Evolutionary conservation across 2,329 filamentous ascomycete genomes (phyloP).

Genomic region (Dactylellina sp.): DNA sequence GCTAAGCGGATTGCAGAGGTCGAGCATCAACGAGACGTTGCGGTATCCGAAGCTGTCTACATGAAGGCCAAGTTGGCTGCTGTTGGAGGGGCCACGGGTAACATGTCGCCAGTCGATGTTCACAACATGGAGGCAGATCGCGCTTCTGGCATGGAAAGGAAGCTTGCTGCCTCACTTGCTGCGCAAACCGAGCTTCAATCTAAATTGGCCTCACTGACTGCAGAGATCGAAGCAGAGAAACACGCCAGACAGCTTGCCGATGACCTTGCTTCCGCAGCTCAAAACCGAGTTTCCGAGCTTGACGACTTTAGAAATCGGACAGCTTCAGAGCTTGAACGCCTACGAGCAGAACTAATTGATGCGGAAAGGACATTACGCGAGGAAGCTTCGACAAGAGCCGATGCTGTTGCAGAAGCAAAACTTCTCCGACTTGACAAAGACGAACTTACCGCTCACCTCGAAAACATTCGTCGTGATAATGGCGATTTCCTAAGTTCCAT

Average conservation of each 20-base stretch:
- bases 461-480: slow-evolving; percentile 74
- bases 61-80: slow-evolving; percentile 92
- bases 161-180: slow-evolving; percentile 83
- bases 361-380: slow-evolving; percentile 82
- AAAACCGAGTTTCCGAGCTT: slow-evolving; percentile 84
- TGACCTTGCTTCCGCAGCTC: slow-evolving; percentile 83
- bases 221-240: slow-evolving; percentile 83
- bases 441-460: slow-evolving; percentile 76
- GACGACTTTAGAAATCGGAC: slow-evolving; percentile 86
- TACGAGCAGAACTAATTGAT: slow-evolving; percentile 86
- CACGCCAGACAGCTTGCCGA: slow-evolving; percentile 85
- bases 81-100: slow-evolving; percentile 70
- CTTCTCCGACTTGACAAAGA: slow-evolving; percentile 87
- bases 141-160: slow-evolving; percentile 79
- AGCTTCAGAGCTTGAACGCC: slow-evolving; percentile 82
- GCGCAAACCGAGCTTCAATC: slow-evolving; percentile 82
- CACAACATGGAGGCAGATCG: slow-evolving; percentile 73
- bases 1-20: slow-evolving; percentile 92
- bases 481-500: slow-evolving; percentile 79
- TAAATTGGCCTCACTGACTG: slow-evolving; percentile 75
- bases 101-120: slow-evolving; percentile 69
- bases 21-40: slow-evolving; percentile 91
- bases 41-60: slow-evolving; percentile 94
- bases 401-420: slow-evolving; percentile 79
- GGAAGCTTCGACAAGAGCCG: slow-evolving; percentile 79